phyloP scores from a whole-genome alignment of 169 alveolate genomes.

The Plasmodium vinckei region DNA sequence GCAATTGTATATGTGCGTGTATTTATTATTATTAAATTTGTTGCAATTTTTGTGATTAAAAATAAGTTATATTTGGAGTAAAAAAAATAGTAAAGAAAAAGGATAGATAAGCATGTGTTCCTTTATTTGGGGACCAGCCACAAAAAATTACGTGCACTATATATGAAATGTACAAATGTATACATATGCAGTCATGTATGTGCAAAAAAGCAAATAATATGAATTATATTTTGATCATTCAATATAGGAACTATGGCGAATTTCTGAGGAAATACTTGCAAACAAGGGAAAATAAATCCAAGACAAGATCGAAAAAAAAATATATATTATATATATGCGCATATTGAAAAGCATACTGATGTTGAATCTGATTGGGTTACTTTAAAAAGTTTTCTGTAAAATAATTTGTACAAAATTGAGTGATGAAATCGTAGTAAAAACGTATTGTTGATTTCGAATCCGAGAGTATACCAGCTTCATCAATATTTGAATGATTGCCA shows the following conservation, averaged over 20 bases:
- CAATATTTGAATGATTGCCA: constrained; percentile 20
- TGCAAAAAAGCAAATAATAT: neutral
- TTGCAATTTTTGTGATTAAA: too few relatives aligned
- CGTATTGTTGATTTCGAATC: constrained; percentile 46
- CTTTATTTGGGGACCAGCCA: neutral
- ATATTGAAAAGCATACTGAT: neutral
- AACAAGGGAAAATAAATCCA: neutral
- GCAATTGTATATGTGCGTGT: neutral
- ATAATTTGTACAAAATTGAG: constrained; percentile 28
- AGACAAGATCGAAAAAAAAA: neutral
- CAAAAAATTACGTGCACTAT: neutral
- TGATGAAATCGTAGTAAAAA: constrained; percentile 36
- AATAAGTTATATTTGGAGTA: neutral
- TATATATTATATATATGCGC: neutral
- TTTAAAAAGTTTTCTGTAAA: constrained; percentile 19
- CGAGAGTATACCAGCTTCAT: constrained; percentile 17
- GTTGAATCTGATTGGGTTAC: neutral
- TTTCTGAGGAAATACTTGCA: constrained; percentile 43
- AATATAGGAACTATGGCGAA: constrained; percentile 40
- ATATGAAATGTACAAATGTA: neutral
- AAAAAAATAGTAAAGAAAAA: constrained; percentile 7
- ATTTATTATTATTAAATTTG: neutral
- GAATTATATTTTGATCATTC: neutral
- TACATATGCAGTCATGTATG: neutral
- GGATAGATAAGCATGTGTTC: neutral